Base-by-base conservation (phyloP, 352 stramenopile species). In the Phytophthora pseudosyringae region DNA sequence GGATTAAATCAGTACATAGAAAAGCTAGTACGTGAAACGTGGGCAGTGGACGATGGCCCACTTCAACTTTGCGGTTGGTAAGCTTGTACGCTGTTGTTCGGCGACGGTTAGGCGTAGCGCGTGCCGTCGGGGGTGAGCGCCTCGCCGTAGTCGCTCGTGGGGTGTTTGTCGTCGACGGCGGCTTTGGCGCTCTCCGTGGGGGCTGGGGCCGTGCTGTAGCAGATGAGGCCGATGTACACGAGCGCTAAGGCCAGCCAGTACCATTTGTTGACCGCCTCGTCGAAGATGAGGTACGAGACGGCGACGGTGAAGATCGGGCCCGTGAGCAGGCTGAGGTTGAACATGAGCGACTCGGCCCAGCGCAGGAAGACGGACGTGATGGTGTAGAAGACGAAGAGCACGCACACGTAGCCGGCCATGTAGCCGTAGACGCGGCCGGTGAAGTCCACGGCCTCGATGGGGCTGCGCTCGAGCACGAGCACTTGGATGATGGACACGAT, bases 251-350 rank as follows among this genome's bases (percentile, higher is more conserved):
- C 80, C 28, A 83, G 51, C 80, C 80, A 89, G 68, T 89, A 89
- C 71, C 72, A 83, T 33, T 74, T 66, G 69, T 86, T 83, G 41
- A 89, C 75, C 15, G 66, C 21, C 31, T 88, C 76, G 55, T 86
- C 71, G 54, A 89, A 89, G 54, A 86, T 76, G 16, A 79, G 50
- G 67, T 88, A 86, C 15, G 76, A 80, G n/a, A 78, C 69, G 32
- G 75, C 40, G 51, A 87, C 78, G 6, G 76, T 89, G 71, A 88
- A 88, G 50, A 89, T 68, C 8, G 81, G 77, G 10, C 67, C 74
- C 0, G 78, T 88, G 53, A 89, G 67, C 65, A 90, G 59, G 45
- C 70, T 86, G 26, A 88, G 67, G 65, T 90, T 88, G 69, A 90
- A 90, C 67, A 87, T 78, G 46, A 89, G 73, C 48, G 77, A 86